These are phyloP conservation scores for Mycena sp. DNA, from an alignment of 1,284 basidiomycete species.

Conservation along the genomic window DNA sequence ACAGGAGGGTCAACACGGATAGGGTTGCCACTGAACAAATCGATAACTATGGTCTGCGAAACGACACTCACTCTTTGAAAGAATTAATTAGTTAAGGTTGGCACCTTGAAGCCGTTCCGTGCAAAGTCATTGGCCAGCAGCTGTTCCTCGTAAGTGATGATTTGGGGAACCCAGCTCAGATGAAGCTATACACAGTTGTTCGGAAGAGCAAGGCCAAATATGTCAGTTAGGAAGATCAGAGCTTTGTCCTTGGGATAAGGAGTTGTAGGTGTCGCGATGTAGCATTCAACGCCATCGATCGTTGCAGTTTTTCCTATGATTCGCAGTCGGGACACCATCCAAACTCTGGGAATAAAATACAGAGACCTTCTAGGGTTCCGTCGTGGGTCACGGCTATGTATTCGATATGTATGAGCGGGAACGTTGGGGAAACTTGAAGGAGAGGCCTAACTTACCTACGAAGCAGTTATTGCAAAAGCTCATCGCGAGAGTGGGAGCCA, in stretches of 20 bases:
- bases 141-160: conserved; percentile 42
- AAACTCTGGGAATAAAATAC: too few relatives aligned
- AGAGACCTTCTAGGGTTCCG: conserved; percentile 58
- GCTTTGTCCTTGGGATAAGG: conserved; percentile 65
- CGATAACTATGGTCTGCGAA: conserved; percentile 20
- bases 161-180: not conserved
- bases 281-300: conserved; percentile 58
- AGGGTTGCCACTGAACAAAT: conserved; percentile 23
- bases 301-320: conserved; percentile 44
- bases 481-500: too few relatives aligned
- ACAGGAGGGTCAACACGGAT: conserved; percentile 50
- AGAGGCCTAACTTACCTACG: conserved; percentile 45
- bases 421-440: conserved; percentile 53
- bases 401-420: conserved; percentile 25
- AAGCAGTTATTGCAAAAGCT: conserved; percentile 63
- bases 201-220: conserved; percentile 69
- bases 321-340: not conserved
- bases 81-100: not conserved
- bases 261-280: conserved; percentile 58
- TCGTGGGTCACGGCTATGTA: conserved; percentile 64
- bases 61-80: not conserved
- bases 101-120: conserved; percentile 29
- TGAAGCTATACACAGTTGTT: conserved; percentile 56
- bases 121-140: conserved; percentile 54
- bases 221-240: conserved; percentile 66